Base-by-base conservation (phyloP, 2,329 filamentous ascomycete genomes). In the Pyrenochaeta sp. region DNA sequence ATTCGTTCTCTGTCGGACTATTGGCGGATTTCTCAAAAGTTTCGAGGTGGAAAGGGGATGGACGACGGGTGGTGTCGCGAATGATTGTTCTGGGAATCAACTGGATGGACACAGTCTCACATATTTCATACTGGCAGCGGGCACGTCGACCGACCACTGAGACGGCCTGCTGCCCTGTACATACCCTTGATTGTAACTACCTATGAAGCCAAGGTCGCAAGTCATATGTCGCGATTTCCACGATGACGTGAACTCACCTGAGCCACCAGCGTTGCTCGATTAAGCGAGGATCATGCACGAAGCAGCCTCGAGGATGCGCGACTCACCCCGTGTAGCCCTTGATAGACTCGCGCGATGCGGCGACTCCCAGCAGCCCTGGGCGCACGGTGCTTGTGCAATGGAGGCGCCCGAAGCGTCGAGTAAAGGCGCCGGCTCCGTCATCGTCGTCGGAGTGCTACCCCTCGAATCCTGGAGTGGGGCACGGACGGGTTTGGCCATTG, bases 21-120 rank as follows among this genome's bases (percentile, higher is more conserved):
- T 26, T 11, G 54, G 55, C 43, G 50, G 46, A 42, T 57, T 57
- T 54, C 28, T 51, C 17, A 65, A 68, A 68, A 67, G 55, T 63
- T 61, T 27, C 53, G 14, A 41, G n/a, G n/a, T 58, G 46, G 11
- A 31, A 21, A 22, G 22, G 23, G 17, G 34, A 35, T 19, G 11
- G 2, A 30, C 11, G 28, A 38, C 6, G 7, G n/a, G 22, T 44
- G 29, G 28, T 43, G 9, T 30, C 17, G n/a, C n/a, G n/a, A 28
- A n/a, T 41, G 36, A 41, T 48, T 35, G 39, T 28, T 21, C 13
- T 18, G 21, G 35, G 24, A 34, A 18, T 28, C 35, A 30, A 34
- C 26, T 27, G 21, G 14, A 29, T 7, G n/a, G 40, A 17, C 36
- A 37, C 11, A 13, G 13, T 20, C 7, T 22, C 27, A 20, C 35